Percentiles rank a stretch among this genome's conserved stretches.
Conservation (phyloP, 2,329 filamentous ascomycete species). For the Colletotrichum simmondsii region DNA sequence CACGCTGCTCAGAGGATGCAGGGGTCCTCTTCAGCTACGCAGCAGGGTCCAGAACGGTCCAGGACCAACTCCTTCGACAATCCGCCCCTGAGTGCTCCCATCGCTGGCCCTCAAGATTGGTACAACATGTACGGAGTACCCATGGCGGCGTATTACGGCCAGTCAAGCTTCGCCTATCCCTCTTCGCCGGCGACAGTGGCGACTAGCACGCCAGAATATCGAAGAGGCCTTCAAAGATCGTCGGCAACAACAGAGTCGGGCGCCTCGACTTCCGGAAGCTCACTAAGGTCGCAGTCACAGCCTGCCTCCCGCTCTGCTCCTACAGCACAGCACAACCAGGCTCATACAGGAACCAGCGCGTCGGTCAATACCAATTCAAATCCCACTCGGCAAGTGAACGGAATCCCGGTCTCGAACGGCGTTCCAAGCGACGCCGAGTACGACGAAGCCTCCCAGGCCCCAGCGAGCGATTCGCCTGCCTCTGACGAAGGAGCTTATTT, state of each 20-base stretch:
- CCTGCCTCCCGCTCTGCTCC: conserved; percentile 62
- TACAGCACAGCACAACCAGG: conserved; percentile 28
- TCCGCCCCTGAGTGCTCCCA: conserved; percentile 66
- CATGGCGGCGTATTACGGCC: conserved; percentile 56
- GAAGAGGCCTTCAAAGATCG: conserved; percentile 67
- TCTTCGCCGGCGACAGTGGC: conserved; percentile 61
- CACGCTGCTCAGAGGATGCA: conserved; percentile 35
- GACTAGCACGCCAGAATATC: conserved; percentile 60
- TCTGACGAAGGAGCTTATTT: conserved; percentile 58
- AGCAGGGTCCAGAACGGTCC: conserved; percentile 58
- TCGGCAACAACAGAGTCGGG: conserved; percentile 60
- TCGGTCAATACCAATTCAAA: conserved; percentile 12
- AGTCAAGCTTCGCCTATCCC: conserved; percentile 64
- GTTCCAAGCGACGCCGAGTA: conserved; percentile 64
- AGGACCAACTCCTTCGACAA: conserved; percentile 74
- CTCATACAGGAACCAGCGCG: conserved; percentile 25
- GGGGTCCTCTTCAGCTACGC: conserved; percentile 18
- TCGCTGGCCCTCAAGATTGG: conserved; percentile 61
- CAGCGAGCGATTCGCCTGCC: conserved; percentile 56
- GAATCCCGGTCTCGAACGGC: conserved; percentile 64
- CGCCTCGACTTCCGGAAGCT: conserved; percentile 59
- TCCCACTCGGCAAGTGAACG: conserved; percentile 55
- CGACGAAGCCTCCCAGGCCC: conserved; percentile 55
- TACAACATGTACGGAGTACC: conserved; percentile 60
- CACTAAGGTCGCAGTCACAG: conserved; percentile 75